A percentile compares a stretch with the other conserved stretches of the same genome.
These are phyloP conservation scores for Scedosporium minutisporum DNA, from an alignment of 2,329 filamentous ascomycete genomes.

Conservation along the genomic window DNA sequence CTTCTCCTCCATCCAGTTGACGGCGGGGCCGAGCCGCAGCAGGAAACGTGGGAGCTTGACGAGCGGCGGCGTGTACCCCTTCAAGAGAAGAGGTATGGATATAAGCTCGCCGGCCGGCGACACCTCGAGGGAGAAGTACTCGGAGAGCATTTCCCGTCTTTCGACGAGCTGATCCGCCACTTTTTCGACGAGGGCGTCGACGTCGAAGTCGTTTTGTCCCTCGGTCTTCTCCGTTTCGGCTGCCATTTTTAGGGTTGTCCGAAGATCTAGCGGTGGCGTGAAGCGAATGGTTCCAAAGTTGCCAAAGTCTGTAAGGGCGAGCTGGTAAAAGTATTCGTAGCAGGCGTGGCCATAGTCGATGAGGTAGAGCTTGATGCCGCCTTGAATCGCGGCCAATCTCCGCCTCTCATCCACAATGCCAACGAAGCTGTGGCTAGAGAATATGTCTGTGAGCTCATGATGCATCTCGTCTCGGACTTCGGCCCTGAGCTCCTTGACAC, in stretches of 20 bases:
- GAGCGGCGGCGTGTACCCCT: slow-evolving; percentile 77
- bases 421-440: slow-evolving; percentile 84
- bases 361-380: slow-evolving; percentile 83
- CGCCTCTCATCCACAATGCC: slow-evolving; percentile 82
- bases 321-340: slow-evolving; percentile 90
- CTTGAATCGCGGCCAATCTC: slow-evolving; percentile 85
- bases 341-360: slow-evolving; percentile 84
- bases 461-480: slow-evolving; percentile 76
- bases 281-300: slow-evolving; percentile 86
- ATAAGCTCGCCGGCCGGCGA: slow-evolving; percentile 66
- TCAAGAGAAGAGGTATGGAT: slow-evolving; percentile 74
- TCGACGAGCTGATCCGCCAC: slow-evolving; percentile 63
- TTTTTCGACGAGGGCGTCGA: slow-evolving; percentile 53
- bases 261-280: slow-evolving; percentile 61
- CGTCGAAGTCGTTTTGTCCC: slow-evolving; percentile 50
- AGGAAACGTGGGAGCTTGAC: slow-evolving; percentile 85
- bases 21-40: slow-evolving; percentile 75
- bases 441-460: slow-evolving; percentile 74
- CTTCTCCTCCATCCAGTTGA: slow-evolving; percentile 80
- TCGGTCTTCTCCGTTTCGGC: slow-evolving; percentile 56
- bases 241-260: slow-evolving; percentile 62
- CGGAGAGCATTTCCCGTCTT: slow-evolving; percentile 73
- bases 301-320: slow-evolving; percentile 88
- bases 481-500: slow-evolving; percentile 73
- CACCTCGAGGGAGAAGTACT: slow-evolving; percentile 87